phyloP scores from a whole-genome alignment of 495 filamentous ascomycete species.

The Neurospora sp. region DNA sequence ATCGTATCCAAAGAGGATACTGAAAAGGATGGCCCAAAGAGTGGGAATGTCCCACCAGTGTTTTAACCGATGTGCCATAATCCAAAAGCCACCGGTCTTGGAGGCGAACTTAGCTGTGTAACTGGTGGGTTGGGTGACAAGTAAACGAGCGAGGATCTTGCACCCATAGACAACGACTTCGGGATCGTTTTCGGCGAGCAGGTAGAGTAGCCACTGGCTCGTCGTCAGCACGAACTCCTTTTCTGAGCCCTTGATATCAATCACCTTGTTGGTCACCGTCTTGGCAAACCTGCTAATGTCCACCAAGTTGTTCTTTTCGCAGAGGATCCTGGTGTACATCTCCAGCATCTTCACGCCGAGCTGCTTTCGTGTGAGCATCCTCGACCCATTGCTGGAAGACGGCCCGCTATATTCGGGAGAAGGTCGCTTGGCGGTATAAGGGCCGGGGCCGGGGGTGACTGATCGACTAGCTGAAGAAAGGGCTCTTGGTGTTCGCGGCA shows the following conservation, averaged over 20 bases:
- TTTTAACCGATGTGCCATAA: constrained; percentile 71
- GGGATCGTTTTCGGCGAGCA: constrained; percentile 78
- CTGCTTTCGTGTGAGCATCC: constrained; percentile 42
- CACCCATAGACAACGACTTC: constrained; percentile 72
- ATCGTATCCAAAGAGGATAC: constrained; percentile 77
- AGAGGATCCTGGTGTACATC: constrained; percentile 77
- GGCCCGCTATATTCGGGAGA: constrained; percentile 17
- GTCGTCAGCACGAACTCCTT: constrained; percentile 30
- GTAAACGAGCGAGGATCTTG: constrained; percentile 78
- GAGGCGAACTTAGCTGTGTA: constrained; percentile 79
- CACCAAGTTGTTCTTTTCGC: constrained; percentile 52
- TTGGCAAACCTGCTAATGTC: constrained; percentile 82
- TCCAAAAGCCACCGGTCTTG: constrained; percentile 75
- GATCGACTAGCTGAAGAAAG: constrained; percentile 28
- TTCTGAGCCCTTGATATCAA: constrained; percentile 18
- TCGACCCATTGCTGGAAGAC: constrained; percentile 9
- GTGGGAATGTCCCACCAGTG: constrained; percentile 81
- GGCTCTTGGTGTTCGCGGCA: constrained; percentile 43
- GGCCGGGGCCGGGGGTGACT: constrained; percentile 21
- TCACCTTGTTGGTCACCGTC: constrained; percentile 91
- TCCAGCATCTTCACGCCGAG: constrained; percentile 67
- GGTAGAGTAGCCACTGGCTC: constrained; percentile 81
- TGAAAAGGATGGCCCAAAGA: constrained; percentile 84
- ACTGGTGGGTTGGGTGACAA: constrained; percentile 64
- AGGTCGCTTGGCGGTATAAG: constrained; percentile 20